These are phyloP conservation scores for Salvia hispanica DNA, from an alignment of 257 asterid genomes.

Conservation along the genomic window DNA sequence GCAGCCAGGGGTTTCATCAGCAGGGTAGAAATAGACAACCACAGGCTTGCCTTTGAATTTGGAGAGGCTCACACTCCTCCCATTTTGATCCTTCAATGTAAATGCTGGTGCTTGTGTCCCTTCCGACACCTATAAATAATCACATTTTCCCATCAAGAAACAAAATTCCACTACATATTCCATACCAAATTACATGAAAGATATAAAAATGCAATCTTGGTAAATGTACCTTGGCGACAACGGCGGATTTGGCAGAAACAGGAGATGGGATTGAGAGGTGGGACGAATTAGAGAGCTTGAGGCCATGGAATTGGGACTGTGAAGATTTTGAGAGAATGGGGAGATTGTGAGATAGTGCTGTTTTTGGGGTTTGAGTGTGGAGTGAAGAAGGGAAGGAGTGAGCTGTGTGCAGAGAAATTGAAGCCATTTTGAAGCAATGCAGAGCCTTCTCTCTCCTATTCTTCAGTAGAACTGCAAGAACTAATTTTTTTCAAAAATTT, in stretches of 20 bases:
- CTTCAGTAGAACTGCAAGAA: not conserved
- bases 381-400: constrained; percentile 57
- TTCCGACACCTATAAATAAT: constrained; percentile 60
- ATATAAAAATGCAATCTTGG: not conserved
- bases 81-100: constrained; percentile 92
- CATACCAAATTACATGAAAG: not conserved
- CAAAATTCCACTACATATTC: not conserved
- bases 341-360: constrained; percentile 43
- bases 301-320: constrained; percentile 70
- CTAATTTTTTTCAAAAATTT: too few species aligned
- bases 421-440: constrained; percentile 54
- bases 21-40: constrained; percentile 96
- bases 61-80: constrained; percentile 74
- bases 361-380: constrained; percentile 50
- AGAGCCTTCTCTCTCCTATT: not conserved
- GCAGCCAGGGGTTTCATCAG: constrained; percentile 96
- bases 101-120: constrained; percentile 75
- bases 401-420: constrained; percentile 52
- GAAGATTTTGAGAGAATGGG: constrained; percentile 53
- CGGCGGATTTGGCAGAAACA: constrained; percentile 38
- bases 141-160: not conserved
- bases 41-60: constrained; percentile 94
- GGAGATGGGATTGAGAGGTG: constrained; percentile 47
- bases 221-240: constrained; percentile 82
- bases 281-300: constrained; percentile 49